Evolutionary conservation across 1,139 yeast species (phyloP).

Genomic region (Lodderomyces metapsilosis): DNA sequence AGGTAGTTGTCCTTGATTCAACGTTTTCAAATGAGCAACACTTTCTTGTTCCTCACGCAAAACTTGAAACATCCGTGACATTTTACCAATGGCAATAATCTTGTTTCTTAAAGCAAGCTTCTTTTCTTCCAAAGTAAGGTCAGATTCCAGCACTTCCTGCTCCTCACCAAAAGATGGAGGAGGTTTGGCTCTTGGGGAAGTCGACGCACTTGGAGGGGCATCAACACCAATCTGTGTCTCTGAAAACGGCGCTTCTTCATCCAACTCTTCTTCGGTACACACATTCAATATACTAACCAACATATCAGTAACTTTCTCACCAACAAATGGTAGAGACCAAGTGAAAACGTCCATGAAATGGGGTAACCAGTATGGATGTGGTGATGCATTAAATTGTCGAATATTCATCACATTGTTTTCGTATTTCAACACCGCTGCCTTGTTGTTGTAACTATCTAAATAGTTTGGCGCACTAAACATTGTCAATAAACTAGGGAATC

Average conservation of each 20-base stretch:
- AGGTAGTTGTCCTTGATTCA: constrained; percentile 69
- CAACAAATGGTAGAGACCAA: constrained; percentile 97
- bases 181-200: constrained; percentile 13
- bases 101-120: constrained; percentile 76
- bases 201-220: constrained; percentile 3
- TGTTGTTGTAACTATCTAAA: constrained; percentile 88
- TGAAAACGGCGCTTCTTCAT: constrained; percentile 59
- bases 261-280: constrained; percentile 93
- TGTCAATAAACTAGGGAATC: constrained; percentile 91
- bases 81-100: constrained; percentile 91
- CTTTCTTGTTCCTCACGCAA: constrained; percentile 87
- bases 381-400: constrained; percentile 87
- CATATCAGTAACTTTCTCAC: constrained; percentile 95
- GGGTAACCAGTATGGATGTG: constrained; percentile 97
- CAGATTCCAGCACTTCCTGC: constrained; percentile 17
- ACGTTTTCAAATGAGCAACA: constrained; percentile 74
- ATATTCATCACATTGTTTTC: constrained; percentile 93
- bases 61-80: constrained; percentile 89
- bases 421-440: constrained; percentile 92
- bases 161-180: constrained; percentile 11
- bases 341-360: constrained; percentile 97
- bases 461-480: constrained; percentile 96
- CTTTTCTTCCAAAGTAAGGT: constrained; percentile 40
- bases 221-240: constrained; percentile 15
- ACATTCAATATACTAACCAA: constrained; percentile 85